phyloP scores from a whole-genome alignment of 139 green algal genomes.

The Tetraselmis chui region DNA sequence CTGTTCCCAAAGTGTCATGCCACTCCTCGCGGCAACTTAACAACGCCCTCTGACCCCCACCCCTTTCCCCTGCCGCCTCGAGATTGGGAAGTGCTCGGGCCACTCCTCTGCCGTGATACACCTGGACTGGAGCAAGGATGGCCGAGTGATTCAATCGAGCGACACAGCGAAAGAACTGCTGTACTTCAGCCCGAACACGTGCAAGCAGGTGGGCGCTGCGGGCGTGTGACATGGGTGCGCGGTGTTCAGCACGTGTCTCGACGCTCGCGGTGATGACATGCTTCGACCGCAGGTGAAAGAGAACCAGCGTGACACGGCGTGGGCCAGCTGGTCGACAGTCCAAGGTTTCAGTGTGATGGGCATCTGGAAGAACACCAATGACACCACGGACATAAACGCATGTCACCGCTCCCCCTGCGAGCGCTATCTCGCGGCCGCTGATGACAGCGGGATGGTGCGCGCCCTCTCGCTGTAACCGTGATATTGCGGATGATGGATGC shows the following conservation, averaged over 20 bases:
- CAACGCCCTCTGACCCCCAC: no score
- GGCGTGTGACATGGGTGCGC: no score
- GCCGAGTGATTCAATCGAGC: conserved; percentile 37
- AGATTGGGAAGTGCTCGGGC: conserved; percentile 23
- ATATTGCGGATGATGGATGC: background rate
- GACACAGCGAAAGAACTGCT: conserved; percentile 49
- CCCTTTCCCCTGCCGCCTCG: no score
- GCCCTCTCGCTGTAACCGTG: background rate
- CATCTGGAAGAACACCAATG: conserved; percentile 36
- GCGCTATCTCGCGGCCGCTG: conserved; percentile 31
- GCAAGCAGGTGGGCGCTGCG: conserved; percentile 28
- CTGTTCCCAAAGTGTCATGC: no score
- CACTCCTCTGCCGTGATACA: conserved; percentile 43
- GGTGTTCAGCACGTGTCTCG: background rate
- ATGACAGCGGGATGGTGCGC: conserved; percentile 50
- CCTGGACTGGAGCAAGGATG: conserved; percentile 55
- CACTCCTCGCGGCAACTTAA: no score
- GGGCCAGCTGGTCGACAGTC: conserved; percentile 43
- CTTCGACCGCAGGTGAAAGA: conserved; percentile 28
- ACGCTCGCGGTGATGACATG: background rate
- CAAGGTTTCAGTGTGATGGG: conserved; percentile 66
- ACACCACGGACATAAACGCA: conserved; percentile 65
- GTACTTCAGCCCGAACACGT: conserved; percentile 49
- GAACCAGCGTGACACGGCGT: conserved; percentile 47
- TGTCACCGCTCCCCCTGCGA: conserved; percentile 9